Evolutionary conservation across 169 alveolate genomes (phyloP), one percentile per base, ranked within the genome.

Genomic region (Fabrea salina): DNA sequence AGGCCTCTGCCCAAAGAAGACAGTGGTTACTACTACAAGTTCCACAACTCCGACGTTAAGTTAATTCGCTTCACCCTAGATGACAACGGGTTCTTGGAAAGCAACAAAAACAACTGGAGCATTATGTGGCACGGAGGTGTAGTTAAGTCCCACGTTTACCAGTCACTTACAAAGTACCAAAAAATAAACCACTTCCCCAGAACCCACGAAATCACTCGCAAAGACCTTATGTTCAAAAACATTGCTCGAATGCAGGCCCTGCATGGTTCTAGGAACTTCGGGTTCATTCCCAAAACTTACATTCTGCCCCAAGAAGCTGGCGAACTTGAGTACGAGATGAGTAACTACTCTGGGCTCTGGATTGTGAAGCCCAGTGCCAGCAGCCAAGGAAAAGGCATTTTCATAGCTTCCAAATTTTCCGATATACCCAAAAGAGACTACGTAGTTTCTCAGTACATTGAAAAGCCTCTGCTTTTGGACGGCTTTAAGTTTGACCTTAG

Each of bases 401-500:
- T 87, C 66, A 67, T 92, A 30, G 83, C 92, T 30, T 87, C 86
- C 77, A 86, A 89, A 57, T 47, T 86, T 1, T 71, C 82, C 30
- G 94, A 93, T 51, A 84, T 90, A 3, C 89, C 83, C 49, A 78
- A 58, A 67, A 1, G 37, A 67, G 44, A 25, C 1, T 30, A 72
- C 57, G 92, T 88, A 22, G 90, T 89, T 4, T 82, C 90, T 47
- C 90, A 89, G 59, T 93, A 93, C 70, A 89, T 93, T 4, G 82
- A 78, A 35, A 90, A 93, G 61, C 97, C 97, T 25, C 54, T 87
- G 72, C 68, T 93, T 25, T 87, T 93, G 16, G 89, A 89, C 43
- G 92, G 92, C 33, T 82, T 84, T n/a, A 93, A 93, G 80, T 93
- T 87, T 50, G 97, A 93, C 75, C 41, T 90, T n/a, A 82, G 97